These are phyloP conservation scores for Candolleomyces aberdarensis DNA, from an alignment of 768 basidiomycete species.

Conservation along the genomic window DNA sequence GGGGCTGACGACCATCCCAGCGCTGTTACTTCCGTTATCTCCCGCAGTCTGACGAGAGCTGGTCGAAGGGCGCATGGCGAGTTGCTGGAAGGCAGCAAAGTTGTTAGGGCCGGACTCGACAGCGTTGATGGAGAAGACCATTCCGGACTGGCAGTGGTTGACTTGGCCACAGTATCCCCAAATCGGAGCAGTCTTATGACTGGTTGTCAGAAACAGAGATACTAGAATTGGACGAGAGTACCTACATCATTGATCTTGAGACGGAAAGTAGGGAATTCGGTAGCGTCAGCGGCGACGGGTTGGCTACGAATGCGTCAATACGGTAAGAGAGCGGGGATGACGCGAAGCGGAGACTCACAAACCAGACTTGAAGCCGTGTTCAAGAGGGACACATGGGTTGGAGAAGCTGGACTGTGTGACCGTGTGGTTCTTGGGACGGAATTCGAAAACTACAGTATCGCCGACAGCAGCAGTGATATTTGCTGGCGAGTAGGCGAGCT, in stretches of 20 bases:
- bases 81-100: slow-evolving; percentile 45
- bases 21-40: too few relatives aligned
- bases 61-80: slow-evolving; percentile 16
- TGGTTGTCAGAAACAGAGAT: background rate
- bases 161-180: slow-evolving; percentile 58
- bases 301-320: slow-evolving; percentile 23
- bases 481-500: slow-evolving; percentile 31
- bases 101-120: slow-evolving; percentile 47
- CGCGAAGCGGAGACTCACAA: slow-evolving; percentile 29
- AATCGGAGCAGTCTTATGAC: slow-evolving; percentile 33
- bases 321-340: background rate
- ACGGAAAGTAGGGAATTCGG: slow-evolving; percentile 41
- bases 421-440: slow-evolving; percentile 48
- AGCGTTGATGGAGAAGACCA: slow-evolving; percentile 63
- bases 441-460: slow-evolving; percentile 46
- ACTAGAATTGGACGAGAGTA: slow-evolving; percentile 1
- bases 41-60: too few relatives aligned
- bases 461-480: slow-evolving; percentile 40
- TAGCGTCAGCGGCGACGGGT: slow-evolving; percentile 37
- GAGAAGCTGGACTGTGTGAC: slow-evolving; percentile 40
- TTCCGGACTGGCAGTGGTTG: slow-evolving; percentile 52
- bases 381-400: slow-evolving; percentile 30
- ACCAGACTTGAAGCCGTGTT: slow-evolving; percentile 38
- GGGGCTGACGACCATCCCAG: too few relatives aligned
- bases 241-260: slow-evolving; percentile 49